Evolutionary conservation across 2,329 filamentous ascomycete species (phyloP).

Genomic region (Xylaria multiplex): DNA sequence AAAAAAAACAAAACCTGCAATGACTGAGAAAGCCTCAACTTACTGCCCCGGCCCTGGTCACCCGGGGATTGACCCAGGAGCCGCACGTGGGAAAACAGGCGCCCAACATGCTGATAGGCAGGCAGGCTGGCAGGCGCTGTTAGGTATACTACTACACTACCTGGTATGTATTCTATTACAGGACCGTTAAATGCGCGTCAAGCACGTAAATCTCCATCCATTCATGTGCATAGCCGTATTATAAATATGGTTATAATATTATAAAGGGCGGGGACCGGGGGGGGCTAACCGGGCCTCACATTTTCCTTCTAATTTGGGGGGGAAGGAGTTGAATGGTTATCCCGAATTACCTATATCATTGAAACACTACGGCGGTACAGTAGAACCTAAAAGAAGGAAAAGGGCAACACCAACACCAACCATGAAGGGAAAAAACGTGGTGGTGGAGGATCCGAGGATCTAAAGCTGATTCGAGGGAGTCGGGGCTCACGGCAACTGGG

Average conservation of each 20-base stretch:
- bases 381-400: neutral
- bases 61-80: conserved; percentile 1
- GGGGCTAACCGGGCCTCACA: neutral
- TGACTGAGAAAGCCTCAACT: neutral
- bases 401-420: no score
- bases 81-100: conserved; percentile 18
- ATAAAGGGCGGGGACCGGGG: neutral
- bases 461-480: conserved; percentile 2
- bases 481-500: neutral
- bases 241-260: neutral
- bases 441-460: conserved; percentile 17
- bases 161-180: neutral
- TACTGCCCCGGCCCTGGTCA: neutral
- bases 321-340: neutral
- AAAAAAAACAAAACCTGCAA: neutral
- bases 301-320: neutral
- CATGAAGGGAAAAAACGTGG: conserved; percentile 7
- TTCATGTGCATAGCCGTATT: neutral
- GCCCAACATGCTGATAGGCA: neutral
- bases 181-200: conserved; percentile 5
- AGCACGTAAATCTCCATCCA: neutral
- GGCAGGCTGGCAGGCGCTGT: no score
- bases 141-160: no score
- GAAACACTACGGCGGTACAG: conserved; percentile 5
- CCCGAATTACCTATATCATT: neutral